Evolutionary conservation across 1,139 yeast species (phyloP).

Genomic region (Scheffersomyces illinoinensis): DNA sequence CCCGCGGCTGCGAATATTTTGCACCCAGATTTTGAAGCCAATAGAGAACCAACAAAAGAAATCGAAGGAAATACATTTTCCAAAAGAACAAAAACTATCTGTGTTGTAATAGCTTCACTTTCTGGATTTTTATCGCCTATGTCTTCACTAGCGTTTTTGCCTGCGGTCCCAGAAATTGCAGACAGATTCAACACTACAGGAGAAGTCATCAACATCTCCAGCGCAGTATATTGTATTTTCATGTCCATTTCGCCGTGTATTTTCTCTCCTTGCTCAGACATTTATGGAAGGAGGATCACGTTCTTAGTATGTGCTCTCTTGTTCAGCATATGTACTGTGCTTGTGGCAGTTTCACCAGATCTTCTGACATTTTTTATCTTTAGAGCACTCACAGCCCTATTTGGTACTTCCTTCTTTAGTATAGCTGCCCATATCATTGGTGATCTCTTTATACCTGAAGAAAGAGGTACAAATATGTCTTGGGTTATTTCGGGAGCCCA

Average conservation of each 20-base stretch:
- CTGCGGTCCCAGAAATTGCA: slow-evolving; percentile 53
- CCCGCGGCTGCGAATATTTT: not conserved
- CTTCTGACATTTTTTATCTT: slow-evolving; percentile 52
- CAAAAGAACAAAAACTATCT: slow-evolving; percentile 9
- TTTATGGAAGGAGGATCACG: slow-evolving; percentile 48
- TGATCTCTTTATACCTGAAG: slow-evolving; percentile 46
- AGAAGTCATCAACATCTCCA: slow-evolving; percentile 46
- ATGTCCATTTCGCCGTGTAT: slow-evolving; percentile 54
- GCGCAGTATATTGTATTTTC: slow-evolving; percentile 48
- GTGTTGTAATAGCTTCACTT: slow-evolving; percentile 17
- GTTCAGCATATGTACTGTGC: slow-evolving; percentile 32
- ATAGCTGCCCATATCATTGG: slow-evolving; percentile 48
- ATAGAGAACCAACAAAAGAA: slow-evolving; percentile 4
- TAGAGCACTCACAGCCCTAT: slow-evolving; percentile 46
- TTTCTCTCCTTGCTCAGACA: slow-evolving; percentile 48
- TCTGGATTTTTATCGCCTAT: slow-evolving; percentile 43
- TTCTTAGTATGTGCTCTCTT: slow-evolving; percentile 37
- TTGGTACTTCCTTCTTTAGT: slow-evolving; percentile 53
- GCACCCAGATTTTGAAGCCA: slow-evolving; percentile 1
- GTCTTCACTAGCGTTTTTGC: slow-evolving; percentile 44
- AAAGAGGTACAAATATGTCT: slow-evolving; percentile 50
- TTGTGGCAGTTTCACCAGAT: slow-evolving; percentile 48
- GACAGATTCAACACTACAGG: slow-evolving; percentile 43
- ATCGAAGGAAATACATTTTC: slow-evolving; percentile 10
- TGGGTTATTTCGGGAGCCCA: slow-evolving; percentile 45